Evolutionary conservation across 306 rosid species (phyloP), one percentile per base, ranked within the genome.

Genomic region (Cotoneaster glaucophyllus): DNA sequence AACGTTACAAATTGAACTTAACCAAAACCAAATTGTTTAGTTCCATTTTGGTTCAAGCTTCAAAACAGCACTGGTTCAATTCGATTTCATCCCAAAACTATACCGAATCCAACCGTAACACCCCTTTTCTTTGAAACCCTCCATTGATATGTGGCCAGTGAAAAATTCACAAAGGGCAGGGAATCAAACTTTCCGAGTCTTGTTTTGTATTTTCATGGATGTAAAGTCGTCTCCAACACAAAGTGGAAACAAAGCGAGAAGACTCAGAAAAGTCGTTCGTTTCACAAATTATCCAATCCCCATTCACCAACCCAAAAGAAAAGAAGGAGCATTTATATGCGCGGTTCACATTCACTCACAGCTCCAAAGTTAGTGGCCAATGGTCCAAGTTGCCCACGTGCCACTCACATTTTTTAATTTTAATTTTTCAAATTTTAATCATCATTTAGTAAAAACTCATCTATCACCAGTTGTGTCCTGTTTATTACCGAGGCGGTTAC

Each of bases 1-100:
- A 37, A 37, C 0, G 0, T 37, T 37, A 7, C 0, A 37, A 34
- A 37, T 32, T 2, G 10, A 37, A 37, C 41, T 0, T 0, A 37
- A 37, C 0, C 0, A 37, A 37, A 37, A 37, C 0, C 9, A 7
- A 37, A 37, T 37, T 0, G 41, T 37, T 37, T 37, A 37, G 41
- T 7, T 37, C 0, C 41, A 0, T 37, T 37, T 37, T 1, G 41
- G 0, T 37, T 37, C 10, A 37, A 37, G 0, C 41, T 37, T 37
- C 41, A 37, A 37, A 7, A 37, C 10, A 37, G 10, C 41, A 34
- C 8, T 32, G 37, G 37, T 32, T 5, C 37, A 32, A 31, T 34
- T 34, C 39, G 0, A 34, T 34, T 34, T 37, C 41, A 37, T 10
- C 0, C 41, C 41, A 37, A 37, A 37, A 37, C 10, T 1, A 37